A percentile compares a stretch with the other conserved stretches of the same genome.
Evolutionary conservation across 345 rosid genomes (phyloP).

Genomic region (Pseudoturritis turrita): DNA sequence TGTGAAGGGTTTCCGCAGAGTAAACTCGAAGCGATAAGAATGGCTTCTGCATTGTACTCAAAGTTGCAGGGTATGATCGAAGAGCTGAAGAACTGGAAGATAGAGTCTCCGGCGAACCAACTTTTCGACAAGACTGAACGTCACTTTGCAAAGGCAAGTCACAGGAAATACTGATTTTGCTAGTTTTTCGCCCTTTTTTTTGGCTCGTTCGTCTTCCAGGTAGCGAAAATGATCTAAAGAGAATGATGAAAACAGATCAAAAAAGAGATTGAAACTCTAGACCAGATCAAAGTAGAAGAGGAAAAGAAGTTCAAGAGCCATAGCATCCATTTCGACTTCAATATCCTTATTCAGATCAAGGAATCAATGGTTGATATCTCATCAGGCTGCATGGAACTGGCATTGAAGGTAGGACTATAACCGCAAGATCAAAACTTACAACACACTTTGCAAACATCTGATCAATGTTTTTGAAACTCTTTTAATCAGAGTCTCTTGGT

Average conservation of each 20-base stretch:
- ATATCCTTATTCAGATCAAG: constrained; percentile 50
- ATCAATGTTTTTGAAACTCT: background rate
- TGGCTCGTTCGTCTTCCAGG: background rate
- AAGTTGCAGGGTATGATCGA: constrained; percentile 48
- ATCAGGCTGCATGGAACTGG: constrained; percentile 81
- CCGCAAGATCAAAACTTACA: background rate
- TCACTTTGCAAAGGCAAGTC: constrained; percentile 67
- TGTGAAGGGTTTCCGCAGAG: constrained; percentile 78
- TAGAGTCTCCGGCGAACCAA: constrained; percentile 50
- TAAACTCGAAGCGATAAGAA: constrained; percentile 79
- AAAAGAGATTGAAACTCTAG: constrained; percentile 65
- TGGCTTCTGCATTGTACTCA: constrained; percentile 51
- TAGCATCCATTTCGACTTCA: constrained; percentile 68
- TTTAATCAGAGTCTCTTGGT: background rate
- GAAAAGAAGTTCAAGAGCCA: constrained; percentile 61
- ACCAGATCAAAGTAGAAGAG: constrained; percentile 68
- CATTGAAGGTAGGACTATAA: constrained; percentile 49
- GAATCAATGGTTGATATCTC: constrained; percentile 85
- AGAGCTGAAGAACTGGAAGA: constrained; percentile 66
- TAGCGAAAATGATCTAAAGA: background rate
- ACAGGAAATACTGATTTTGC: background rate
- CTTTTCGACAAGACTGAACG: constrained; percentile 72
- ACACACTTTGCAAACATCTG: background rate
- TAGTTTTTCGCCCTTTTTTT: background rate
- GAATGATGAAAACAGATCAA: constrained; percentile 47